Evolutionary conservation across 129 eudicot species (phyloP), one percentile per base, ranked within the genome.

Genomic region (Flaveria trinervia): DNA sequence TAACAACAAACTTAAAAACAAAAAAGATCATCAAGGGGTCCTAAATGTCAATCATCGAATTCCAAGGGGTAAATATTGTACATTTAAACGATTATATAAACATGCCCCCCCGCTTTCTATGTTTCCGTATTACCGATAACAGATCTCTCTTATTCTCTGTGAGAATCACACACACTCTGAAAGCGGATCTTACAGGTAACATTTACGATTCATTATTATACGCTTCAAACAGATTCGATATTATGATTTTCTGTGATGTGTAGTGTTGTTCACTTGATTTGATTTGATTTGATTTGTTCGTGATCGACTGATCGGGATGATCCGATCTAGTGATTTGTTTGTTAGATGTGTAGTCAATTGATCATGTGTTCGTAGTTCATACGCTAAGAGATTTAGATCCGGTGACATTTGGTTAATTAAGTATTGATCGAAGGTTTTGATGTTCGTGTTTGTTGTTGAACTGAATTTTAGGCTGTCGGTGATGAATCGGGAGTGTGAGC

Each of bases 1-100:
- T 36, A 23, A 7, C 13, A 45, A 45, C 11, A 45, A 45, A 45
- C 11, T 9, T 49, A 12, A 41, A 49, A 68, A 68, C 7, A 23
- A 70, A 25, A 76, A 70, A 12, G 46, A 59, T n/a, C 30, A 36
- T 11, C 33, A 39, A 70, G 44, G 77, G 71, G 28, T 33, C 6
- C 13, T 17, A 71, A 78, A 49, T 79, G 30, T 30, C 56, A 79
- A 60, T 13, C 20, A 48, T 15, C 13, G 11, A 61, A 48, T 14
- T 7, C 45, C 4, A 17, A 64, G 36, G 85, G 80, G 80, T 44
- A 81, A 75, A 75, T 80, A 69, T 48, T 80, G 75, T 75, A 83
- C 18, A 45, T 78, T 61, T 10, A 25, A 72, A 81, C 56, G 30
- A 69, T 65, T 81, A 81, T 75, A 70, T 81, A 81, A 81, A 61